Evolutionary conservation across 2,329 filamentous ascomycete species (phyloP).

Genomic region (Seiridium unicorne): DNA sequence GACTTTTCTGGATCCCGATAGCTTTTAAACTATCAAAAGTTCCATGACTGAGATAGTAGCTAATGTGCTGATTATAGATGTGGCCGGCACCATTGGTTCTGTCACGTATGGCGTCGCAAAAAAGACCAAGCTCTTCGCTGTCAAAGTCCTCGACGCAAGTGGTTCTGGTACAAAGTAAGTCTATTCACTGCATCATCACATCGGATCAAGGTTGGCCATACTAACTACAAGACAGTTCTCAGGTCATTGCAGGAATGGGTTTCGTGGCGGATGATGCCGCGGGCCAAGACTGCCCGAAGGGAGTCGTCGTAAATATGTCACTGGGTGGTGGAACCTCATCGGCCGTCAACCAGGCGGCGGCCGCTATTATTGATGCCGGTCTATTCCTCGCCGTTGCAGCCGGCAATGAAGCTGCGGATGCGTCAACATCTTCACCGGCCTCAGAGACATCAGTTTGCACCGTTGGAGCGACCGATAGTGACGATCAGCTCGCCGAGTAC

Average conservation of each 20-base stretch:
- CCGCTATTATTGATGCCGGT: conserved; percentile 35
- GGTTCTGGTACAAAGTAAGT: conserved; percentile 26
- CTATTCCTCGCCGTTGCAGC: conserved; percentile 45
- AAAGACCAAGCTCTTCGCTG: conserved; percentile 36
- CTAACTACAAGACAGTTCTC: conserved; percentile 15
- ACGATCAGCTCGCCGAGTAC: conserved; percentile 37
- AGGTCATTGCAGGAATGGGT: conserved; percentile 30
- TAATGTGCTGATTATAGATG: conserved; percentile 18
- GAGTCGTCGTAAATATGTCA: conserved; percentile 46
- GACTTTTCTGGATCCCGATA: too few species aligned
- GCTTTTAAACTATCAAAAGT: too few species aligned
- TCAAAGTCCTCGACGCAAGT: conserved; percentile 42
- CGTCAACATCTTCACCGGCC: conserved; percentile 22
- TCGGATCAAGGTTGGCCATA: background rate
- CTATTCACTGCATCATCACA: conserved; percentile 14
- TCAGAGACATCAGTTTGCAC: conserved; percentile 30
- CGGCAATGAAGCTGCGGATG: conserved; percentile 35
- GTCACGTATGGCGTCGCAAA: conserved; percentile 45
- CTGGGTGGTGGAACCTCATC: conserved; percentile 33
- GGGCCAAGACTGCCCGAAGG: conserved; percentile 34
- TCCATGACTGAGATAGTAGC: background rate
- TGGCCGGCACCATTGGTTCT: conserved; percentile 43
- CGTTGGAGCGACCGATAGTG: conserved; percentile 26
- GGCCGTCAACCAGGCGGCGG: conserved; percentile 39
- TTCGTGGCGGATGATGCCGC: conserved; percentile 45